These are phyloP conservation scores for Grosmannia clavigera DNA, from an alignment of 2,329 filamentous ascomycete species.

Conservation along the genomic window DNA sequence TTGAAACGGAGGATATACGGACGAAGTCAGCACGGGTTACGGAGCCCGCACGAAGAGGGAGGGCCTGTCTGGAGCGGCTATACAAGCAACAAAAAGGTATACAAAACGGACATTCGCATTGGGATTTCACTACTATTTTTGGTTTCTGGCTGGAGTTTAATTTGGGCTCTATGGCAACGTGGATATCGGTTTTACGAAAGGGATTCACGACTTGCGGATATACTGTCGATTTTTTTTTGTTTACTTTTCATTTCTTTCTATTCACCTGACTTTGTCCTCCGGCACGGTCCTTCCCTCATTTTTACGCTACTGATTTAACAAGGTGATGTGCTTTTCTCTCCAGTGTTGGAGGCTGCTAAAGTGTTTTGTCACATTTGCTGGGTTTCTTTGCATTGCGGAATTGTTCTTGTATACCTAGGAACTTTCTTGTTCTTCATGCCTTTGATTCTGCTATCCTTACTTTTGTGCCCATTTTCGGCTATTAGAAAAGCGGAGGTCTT, in stretches of 20 bases:
- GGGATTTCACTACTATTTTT: background rate
- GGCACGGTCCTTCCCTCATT: background rate
- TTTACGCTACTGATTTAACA: background rate
- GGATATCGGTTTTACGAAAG: background rate
- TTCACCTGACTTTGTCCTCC: background rate
- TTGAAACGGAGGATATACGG: background rate
- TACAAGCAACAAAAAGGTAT: background rate
- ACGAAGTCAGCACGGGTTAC: background rate
- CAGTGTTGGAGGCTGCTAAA: background rate
- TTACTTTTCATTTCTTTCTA: slow-evolving; percentile 9
- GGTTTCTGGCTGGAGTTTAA: background rate
- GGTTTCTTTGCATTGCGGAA: background rate
- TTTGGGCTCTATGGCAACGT: background rate
- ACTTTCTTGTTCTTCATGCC: background rate
- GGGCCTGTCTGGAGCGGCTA: background rate
- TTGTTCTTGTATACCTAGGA: background rate
- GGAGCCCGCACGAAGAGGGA: background rate
- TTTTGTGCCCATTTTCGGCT: background rate
- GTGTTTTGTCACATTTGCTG: background rate
- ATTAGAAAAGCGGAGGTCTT: background rate
- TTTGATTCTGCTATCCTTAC: background rate
- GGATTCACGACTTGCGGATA: background rate
- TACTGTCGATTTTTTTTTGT: slow-evolving; percentile 9
- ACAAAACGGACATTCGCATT: background rate
- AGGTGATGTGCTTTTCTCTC: background rate